phyloP scores from a whole-genome alignment of 257 asterid genomes.

The Solanum lignicaule region DNA sequence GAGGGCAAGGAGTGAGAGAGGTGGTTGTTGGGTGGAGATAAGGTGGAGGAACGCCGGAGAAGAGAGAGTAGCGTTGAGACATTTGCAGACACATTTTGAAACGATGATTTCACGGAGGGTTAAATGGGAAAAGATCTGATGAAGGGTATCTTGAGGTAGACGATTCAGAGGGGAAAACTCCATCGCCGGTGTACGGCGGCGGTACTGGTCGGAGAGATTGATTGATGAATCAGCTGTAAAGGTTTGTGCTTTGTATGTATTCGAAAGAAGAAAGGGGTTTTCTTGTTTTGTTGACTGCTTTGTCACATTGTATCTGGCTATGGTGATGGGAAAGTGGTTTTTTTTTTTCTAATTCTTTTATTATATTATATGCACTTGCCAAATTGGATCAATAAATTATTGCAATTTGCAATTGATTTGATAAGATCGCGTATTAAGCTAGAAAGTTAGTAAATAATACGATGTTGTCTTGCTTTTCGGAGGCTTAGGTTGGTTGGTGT shows the following conservation, averaged over 20 bases:
- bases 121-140: conserved; percentile 69
- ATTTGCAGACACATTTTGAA: conserved; percentile 61
- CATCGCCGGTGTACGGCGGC: conserved; percentile 19
- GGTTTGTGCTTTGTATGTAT: neutral
- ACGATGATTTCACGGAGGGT: conserved; percentile 66
- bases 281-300: neutral
- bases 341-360: neutral
- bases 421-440: neutral
- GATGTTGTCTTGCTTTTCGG: too few species aligned
- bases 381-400: neutral
- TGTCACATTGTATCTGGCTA: neutral
- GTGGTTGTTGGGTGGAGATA: conserved; percentile 42
- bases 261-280: neutral
- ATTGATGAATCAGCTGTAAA: neutral
- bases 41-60: conserved; percentile 64
- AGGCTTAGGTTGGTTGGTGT: too few species aligned
- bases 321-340: neutral
- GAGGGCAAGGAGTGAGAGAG: conserved; percentile 60
- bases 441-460: neutral
- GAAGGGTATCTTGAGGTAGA: conserved; percentile 73
- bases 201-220: neutral
- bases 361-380: neutral
- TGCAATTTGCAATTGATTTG: neutral
- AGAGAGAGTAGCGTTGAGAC: conserved; percentile 46
- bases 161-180: conserved; percentile 69